Evolutionary conservation across 345 rosid genomes (phyloP), one percentile per base, ranked within the genome.

Genomic region (Eucalyptus curtisii): DNA sequence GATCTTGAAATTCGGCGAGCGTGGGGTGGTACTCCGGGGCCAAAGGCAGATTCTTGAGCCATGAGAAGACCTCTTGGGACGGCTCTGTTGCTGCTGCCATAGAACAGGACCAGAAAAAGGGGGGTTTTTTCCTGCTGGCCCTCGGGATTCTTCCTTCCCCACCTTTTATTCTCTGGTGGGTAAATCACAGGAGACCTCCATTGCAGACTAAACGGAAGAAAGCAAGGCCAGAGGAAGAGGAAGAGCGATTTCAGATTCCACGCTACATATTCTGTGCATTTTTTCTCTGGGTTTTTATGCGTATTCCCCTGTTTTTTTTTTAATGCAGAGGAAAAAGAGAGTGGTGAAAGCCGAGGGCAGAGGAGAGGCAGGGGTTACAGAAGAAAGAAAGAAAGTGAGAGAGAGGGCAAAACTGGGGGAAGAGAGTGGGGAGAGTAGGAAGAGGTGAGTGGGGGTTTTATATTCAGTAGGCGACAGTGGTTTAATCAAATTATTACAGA

Each of bases 11-110:
- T 96, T 98, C 99, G 12, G 95, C 93, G 5, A 91, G 86, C 49
- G 97, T 95, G 20, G 99, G 99, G 87, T 92, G 96, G 90, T 94
- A 98, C 92, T 98, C 99, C 16, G 99, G 99, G 14, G 99, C 99
- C 24, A 94, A 71, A 87, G 99, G 98, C 42, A 97, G 92, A 90
- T 95, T 94, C 91, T 93, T 98, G 19, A 98, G 97, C 99, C 99
- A 98, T 11, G 96, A 93, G 89, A 95, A 94, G 64, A 95, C 98
- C 80, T 96, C 99, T 89, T 87, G 90, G 25, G 93, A 86, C 89
- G 93, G 88, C 91, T 94, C 96, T 45, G 93, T 40, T 76, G 84
- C 47, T 40, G 84, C 84, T 40, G 84, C 84, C 84, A 76, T 76
- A 76, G 84, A 40, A 76, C 81, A 20, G 61, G 44, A 76, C 84